These are phyloP conservation scores for Volvox carteri DNA, from an alignment of 163 green algal genomes.

Conservation along the genomic window DNA sequence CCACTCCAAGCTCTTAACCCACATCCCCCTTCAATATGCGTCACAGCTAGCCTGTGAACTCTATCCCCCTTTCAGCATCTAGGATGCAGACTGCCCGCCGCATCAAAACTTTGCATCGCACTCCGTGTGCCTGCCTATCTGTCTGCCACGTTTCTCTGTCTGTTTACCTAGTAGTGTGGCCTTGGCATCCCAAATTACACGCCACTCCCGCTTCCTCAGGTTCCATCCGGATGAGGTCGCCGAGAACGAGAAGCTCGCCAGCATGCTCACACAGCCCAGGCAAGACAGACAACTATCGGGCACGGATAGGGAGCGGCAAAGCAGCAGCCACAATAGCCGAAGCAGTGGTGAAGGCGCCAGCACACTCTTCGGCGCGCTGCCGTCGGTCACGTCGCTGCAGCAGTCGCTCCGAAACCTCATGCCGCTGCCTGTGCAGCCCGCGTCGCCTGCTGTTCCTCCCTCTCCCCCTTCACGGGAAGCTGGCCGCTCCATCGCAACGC, in stretches of 20 bases:
- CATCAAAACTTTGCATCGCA: too few relatives aligned
- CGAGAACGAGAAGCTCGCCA: not conserved
- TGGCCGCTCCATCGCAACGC: not conserved
- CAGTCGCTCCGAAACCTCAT: not conserved
- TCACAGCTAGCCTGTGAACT: too few relatives aligned
- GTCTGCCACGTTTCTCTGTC: too few relatives aligned
- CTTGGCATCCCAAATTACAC: too few relatives aligned
- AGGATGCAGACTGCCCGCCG: too few relatives aligned
- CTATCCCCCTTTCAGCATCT: too few relatives aligned
- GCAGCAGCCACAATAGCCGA: not conserved
- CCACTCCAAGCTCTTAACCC: too few relatives aligned
- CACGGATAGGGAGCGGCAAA: not conserved
- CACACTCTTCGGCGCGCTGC: slow-evolving; percentile 5
- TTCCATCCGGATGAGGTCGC: slow-evolving; percentile 27
- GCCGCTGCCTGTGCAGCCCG: not conserved
- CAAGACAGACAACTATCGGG: not conserved
- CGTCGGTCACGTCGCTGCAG: not conserved
- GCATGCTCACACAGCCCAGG: not conserved
- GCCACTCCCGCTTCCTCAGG: too few relatives aligned
- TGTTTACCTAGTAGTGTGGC: too few relatives aligned
- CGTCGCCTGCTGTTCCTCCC: not conserved
- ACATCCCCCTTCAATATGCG: too few relatives aligned
- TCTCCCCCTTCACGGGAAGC: not conserved
- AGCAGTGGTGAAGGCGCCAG: not conserved
- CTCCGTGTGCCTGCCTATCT: too few relatives aligned